These are phyloP conservation scores for Castanospermum australe DNA, from an alignment of 306 rosid genomes.

Conservation along the genomic window DNA sequence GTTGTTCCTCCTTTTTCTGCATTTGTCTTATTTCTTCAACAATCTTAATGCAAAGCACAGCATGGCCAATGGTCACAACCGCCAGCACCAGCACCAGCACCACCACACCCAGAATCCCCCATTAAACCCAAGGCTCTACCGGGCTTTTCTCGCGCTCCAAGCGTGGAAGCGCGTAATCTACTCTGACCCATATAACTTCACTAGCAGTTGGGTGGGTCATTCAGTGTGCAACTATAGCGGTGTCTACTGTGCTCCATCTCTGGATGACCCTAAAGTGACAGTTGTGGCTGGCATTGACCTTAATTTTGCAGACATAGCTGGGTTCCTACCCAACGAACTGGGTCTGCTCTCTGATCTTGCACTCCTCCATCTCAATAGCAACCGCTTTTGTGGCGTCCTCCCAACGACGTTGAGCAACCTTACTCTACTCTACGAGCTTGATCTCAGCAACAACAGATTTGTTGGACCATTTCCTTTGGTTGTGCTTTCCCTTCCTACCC, in stretches of 20 bases:
- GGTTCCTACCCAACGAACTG: conserved; percentile 71
- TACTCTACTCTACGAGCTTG: conserved; percentile 69
- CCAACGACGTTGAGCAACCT: conserved; percentile 64
- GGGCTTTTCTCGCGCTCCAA: conserved; percentile 76
- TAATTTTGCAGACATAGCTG: conserved; percentile 75
- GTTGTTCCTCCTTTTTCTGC: conserved; percentile 39
- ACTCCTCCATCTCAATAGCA: conserved; percentile 75
- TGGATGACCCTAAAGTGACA: conserved; percentile 49
- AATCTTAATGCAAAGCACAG: conserved; percentile 55
- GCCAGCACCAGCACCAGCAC: conserved; percentile 9
- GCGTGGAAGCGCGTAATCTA: conserved; percentile 84
- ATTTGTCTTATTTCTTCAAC: conserved; percentile 44
- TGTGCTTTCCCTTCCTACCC: conserved; percentile 60
- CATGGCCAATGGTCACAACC: conserved; percentile 27
- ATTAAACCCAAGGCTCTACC: conserved; percentile 57
- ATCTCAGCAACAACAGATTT: conserved; percentile 82
- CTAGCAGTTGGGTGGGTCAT: conserved; percentile 75
- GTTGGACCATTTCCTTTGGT: conserved; percentile 82
- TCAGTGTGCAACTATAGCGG: conserved; percentile 80
- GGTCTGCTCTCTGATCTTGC: conserved; percentile 75
- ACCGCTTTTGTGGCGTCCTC: conserved; percentile 84
- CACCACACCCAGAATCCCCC: conserved; percentile 21
- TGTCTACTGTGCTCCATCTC: conserved; percentile 61
- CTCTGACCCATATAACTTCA: conserved; percentile 77
- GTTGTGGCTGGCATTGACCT: conserved; percentile 91